A percentile compares a stretch with the other conserved stretches of the same genome.
These are phyloP conservation scores for Nicotiana benthamiana DNA, from an alignment of 257 asterid genomes.

Conservation along the genomic window DNA sequence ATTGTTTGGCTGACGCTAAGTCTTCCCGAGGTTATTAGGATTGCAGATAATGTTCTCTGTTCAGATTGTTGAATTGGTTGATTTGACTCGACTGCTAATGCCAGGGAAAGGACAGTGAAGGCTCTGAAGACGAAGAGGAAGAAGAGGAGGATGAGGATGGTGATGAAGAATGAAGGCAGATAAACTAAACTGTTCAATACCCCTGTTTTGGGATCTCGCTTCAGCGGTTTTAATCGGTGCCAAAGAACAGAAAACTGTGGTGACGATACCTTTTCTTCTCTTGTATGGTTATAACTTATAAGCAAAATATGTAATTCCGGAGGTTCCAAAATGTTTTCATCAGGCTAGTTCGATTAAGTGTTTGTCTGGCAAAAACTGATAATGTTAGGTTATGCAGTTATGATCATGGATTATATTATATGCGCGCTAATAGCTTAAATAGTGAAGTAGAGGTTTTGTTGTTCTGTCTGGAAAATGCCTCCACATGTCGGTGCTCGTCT, in stretches of 20 bases:
- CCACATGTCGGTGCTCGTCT: not conserved
- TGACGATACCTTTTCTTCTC: not conserved
- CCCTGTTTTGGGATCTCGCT: not conserved
- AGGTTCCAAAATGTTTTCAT: not conserved
- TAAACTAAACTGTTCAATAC: not conserved
- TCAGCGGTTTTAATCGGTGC: not conserved
- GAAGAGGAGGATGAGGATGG: slow-evolving; percentile 28
- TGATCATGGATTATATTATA: too few species aligned
- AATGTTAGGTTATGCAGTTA: too few species aligned
- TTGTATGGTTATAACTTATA: not conserved
- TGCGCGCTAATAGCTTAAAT: not conserved
- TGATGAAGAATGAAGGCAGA: slow-evolving; percentile 28
- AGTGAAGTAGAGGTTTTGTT: too few species aligned
- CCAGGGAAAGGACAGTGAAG: slow-evolving; percentile 59
- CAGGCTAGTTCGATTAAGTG: not conserved
- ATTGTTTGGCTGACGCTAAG: not conserved
- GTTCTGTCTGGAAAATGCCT: not conserved
- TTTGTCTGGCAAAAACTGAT: not conserved
- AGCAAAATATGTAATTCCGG: not conserved
- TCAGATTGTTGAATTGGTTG: not conserved
- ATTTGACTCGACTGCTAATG: slow-evolving; percentile 2
- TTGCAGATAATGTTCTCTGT: not conserved
- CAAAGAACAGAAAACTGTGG: not conserved
- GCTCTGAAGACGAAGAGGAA: slow-evolving; percentile 44
- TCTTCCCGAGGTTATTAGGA: not conserved